A percentile compares a stretch with the other conserved stretches of the same genome.
Evolutionary conservation across 1,284 basidiomycete species (phyloP).

Genomic region (Cryptococcus sp.): DNA sequence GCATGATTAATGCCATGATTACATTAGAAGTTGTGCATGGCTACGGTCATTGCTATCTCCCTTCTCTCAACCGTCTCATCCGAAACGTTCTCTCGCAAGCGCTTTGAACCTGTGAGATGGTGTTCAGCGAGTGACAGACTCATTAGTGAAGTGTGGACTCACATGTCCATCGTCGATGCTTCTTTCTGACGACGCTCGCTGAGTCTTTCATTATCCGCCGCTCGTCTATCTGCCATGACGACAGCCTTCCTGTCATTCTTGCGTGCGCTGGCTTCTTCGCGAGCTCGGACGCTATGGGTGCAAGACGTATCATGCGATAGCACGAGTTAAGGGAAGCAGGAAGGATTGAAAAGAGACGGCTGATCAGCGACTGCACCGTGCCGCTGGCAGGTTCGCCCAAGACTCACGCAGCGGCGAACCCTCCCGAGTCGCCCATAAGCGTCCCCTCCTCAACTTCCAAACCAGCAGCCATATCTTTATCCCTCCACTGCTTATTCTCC

Average conservation of each 20-base stretch:
- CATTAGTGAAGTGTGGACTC: conserved; percentile 12
- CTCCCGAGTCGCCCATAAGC: conserved; percentile 44
- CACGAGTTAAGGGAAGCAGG: not conserved
- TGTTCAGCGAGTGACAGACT: conserved; percentile 1
- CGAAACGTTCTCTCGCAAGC: conserved; percentile 46
- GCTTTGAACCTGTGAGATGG: conserved; percentile 38
- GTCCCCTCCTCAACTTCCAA: conserved; percentile 50
- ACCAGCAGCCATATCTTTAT: conserved; percentile 44
- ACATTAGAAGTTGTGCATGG: too few relatives aligned
- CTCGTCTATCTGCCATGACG: conserved; percentile 32
- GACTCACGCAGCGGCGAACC: conserved; percentile 50
- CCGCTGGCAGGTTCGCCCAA: not conserved
- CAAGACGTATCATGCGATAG: not conserved
- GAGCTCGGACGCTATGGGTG: conserved; percentile 32
- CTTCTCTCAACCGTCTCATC: conserved; percentile 6
- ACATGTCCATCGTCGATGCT: conserved; percentile 52
- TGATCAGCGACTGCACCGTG: not conserved
- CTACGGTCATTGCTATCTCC: too few relatives aligned
- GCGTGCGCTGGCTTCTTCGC: conserved; percentile 40
- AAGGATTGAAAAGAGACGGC: not conserved
- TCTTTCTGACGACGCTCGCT: conserved; percentile 47
- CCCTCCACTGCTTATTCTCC: conserved; percentile 45
- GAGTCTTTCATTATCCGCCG: conserved; percentile 44
- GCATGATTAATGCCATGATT: too few relatives aligned
- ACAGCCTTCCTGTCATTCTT: conserved; percentile 39